Base-by-base conservation (phyloP, 2,329 filamentous ascomycete genomes). In the Hysterium pulicare region DNA sequence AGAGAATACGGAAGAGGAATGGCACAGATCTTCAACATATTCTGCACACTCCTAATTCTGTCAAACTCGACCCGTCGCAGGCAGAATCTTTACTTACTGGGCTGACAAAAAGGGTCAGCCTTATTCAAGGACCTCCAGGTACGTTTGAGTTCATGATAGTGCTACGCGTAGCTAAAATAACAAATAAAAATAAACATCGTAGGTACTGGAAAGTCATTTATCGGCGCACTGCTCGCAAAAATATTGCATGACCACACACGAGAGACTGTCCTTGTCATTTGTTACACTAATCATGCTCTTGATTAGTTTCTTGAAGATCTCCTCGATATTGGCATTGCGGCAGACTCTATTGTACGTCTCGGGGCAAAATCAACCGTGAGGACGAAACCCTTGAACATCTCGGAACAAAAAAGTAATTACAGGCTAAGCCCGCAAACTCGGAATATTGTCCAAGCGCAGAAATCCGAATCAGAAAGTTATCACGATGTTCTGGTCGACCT, bases 201-300 rank as follows among this genome's bases (percentile, higher is more conserved):
- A 82, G 82, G 83, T 0, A 90, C 84, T 0, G 86, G 86, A 1
- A 90, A 90, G 50, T 87, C 84, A 0, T 87, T 87, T 47, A 76
- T 87, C 2, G 86, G 86, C 0, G 80, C 84, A 0, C 65, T 85
- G 2, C 68, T 83, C 1, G 76, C 79, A 0, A 81, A 82, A 40
- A 61, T 71, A 0, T 55, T 90, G 0, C 63, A 81, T 16, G 57
- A 77, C 1, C 53, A 71, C 4, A 79, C 76, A 0, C 16, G 50
- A 0, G 68, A 77, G 21, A 77, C 59, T 0, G 76, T 89, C 0
- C 68, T 90, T 0, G 76, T 90, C 0, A 60, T 86, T 2, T 81
- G 78, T 20, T 88, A 81, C 44, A 88, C 83, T 74, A 88, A 58
- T 82, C 66, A 69, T 49, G 66, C 66, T 2, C 51, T 68, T 0